Percentiles rank a stretch among this genome's conserved stretches.
phyloP scores from a whole-genome alignment of 441 rosid genomes.

The Isatis lusitanica region DNA sequence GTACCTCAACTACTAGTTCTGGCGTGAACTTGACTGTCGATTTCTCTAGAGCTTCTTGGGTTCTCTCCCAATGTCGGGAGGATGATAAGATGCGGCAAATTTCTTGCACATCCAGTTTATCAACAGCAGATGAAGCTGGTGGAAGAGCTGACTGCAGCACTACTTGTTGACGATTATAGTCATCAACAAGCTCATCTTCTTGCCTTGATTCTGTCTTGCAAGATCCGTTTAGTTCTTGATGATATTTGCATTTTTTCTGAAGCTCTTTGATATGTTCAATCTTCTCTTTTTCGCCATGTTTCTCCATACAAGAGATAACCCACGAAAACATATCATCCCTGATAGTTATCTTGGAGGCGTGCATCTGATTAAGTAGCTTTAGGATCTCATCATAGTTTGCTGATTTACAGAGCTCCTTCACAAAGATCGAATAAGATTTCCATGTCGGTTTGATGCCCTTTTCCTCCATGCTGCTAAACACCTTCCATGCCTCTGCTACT shows the following conservation, averaged over 20 bases:
- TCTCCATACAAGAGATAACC: conserved; percentile 62
- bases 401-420: conserved; percentile 68
- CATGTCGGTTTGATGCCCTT: conserved; percentile 55
- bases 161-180: conserved; percentile 18
- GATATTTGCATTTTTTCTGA: conserved; percentile 37
- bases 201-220: conserved; percentile 15
- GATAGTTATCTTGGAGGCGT: conserved; percentile 48
- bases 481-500: conserved; percentile 70
- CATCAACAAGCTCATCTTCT: conserved; percentile 22
- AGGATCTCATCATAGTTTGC: conserved; percentile 54
- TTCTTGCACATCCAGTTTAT: conserved; percentile 48
- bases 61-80: conserved; percentile 42
- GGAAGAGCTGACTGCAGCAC: conserved; percentile 30
- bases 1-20: conserved; percentile 57
- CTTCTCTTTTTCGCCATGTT: conserved; percentile 52
- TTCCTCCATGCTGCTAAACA: conserved; percentile 55
- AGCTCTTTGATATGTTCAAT: conserved; percentile 52
- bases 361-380: conserved; percentile 57
- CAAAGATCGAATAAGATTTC: conserved; percentile 59
- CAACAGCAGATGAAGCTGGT: conserved; percentile 37
- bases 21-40: conserved; percentile 53
- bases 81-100: conserved; percentile 49
- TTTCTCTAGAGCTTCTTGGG: conserved; percentile 55
- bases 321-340: conserved; percentile 49
- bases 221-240: conserved; percentile 18